Evolutionary conservation across 2,329 filamentous ascomycete species (phyloP), one percentile per base, ranked within the genome.

Genomic region (Ophiostoma pallidulum): DNA sequence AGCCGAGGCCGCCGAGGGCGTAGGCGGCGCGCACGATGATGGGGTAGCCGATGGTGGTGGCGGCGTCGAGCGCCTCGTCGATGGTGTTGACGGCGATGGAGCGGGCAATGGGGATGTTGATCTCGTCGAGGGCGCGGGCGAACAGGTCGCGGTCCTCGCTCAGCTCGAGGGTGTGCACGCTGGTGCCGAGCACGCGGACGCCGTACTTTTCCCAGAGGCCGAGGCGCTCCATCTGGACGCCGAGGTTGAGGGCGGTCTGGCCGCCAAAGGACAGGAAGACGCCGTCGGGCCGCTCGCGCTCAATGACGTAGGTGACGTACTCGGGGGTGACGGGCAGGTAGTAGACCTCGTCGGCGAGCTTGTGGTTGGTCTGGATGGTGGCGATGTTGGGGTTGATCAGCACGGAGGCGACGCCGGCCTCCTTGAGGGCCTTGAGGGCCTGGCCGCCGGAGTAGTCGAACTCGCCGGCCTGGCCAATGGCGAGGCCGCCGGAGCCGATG

Each of bases 371-470:
- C 66, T 98, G 92, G 53, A 97, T 97, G 0, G 92, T 98, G 56
- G 92, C 92, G 62, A 98, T 97, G 64, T 98, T 98, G 49, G 92
- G 92, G 70, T 98, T 98, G 75, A 97, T 97, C 52, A 98, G 74
- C 55, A 98, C 84, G 4, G 92, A 96, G 71, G 95, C 94, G 58
- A 97, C 96, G 51, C 90, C 91, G 67, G 97, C 92, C 66, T 97
- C 86, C 68, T 96, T 97, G 59, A 98, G 76, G 33, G 92, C 92
- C 71, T 97, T 97, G 54, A 98, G 76, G 47, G 92, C 92, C 73
- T 97, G 92, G 6, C 91, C 90, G 55, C 92, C 91, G 66, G 92
- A 97, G 69, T 97, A 97, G 70, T 97, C 91, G 61, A 97, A 97
- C 72, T 97, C 91, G 71, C 91, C 91, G 56, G 91, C 91, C 70